Evolutionary conservation across 2,329 filamentous ascomycete species (phyloP), one percentile per base, ranked within the genome.

Genomic region (Alternaria sp.): DNA sequence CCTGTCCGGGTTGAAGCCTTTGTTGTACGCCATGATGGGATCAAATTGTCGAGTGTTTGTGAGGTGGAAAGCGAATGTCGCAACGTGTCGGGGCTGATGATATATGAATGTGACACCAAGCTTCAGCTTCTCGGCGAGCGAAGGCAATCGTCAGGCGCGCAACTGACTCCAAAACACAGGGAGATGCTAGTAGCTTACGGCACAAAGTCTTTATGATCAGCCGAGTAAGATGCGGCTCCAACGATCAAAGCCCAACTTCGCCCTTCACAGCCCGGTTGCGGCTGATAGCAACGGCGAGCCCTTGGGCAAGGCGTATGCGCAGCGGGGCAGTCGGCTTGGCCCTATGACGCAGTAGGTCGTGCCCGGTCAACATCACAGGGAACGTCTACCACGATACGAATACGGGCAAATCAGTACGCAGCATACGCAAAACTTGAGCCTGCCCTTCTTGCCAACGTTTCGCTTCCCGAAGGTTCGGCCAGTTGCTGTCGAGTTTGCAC

Each of bases 1-100:
- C 77, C 93, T 92, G 83, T 99, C 94, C 34, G 94, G 94, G 79
- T 99, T 96, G 83, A 93, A 95, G 57, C 90, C 88, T 79, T 89
- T 89, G 81, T 96, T 96, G 85, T 98, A 98, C 57, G 94, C 94
- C 94, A 98, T 98, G 62, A 76, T 67, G 62, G 34, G 62, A 47
- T 54, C 30, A 22, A 47, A 36, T 46, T 42, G 58, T 48, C 18
- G 52, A 53, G 62, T 58, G 32, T 44, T 32, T 44, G 47, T 30
- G 30, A 56, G 34, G 61, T 18, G 41, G 46, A 54, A 57, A 51
- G 41, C 41, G 57, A 48, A 39, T 30, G 51, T 46, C 44, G 51
- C 51, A 38, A 49, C 53, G 36, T 39, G 34, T 41, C 42, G 54
- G 42, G 57, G 56, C 59, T 66, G 61, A 66, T 66, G 61, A 66